phyloP scores from a whole-genome alignment of 768 basidiomycete species.

The Suillus sp. region DNA sequence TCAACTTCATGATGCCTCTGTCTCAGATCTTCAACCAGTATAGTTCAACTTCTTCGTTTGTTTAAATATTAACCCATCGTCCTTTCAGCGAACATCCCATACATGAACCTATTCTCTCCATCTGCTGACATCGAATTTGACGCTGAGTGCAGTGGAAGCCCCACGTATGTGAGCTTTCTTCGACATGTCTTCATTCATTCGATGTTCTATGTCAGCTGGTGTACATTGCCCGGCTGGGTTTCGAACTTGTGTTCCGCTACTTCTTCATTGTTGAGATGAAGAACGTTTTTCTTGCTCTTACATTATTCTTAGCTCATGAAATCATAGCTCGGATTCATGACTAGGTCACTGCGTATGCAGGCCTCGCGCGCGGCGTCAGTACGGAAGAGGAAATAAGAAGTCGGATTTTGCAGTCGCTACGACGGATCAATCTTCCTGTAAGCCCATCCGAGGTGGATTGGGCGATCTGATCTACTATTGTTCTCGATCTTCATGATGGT shows the following conservation, averaged over 20 bases:
- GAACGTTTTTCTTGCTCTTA: no score
- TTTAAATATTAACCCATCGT: slow-evolving; percentile 41
- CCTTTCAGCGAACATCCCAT: slow-evolving; percentile 24
- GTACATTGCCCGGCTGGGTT: no score
- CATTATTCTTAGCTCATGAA: no score
- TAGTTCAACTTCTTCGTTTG: slow-evolving; percentile 27
- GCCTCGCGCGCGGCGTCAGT: slow-evolving; percentile 5
- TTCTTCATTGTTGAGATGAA: no score
- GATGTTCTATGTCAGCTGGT: no score
- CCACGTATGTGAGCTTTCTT: slow-evolving; percentile 35
- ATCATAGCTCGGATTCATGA: slow-evolving; percentile 6
- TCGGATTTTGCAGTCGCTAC: slow-evolving; percentile 4
- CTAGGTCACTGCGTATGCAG: slow-evolving; percentile 1
- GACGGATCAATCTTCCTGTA: not conserved
- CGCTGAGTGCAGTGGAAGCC: slow-evolving; percentile 44
- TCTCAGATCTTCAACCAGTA: slow-evolving; percentile 48
- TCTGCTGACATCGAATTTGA: not conserved
- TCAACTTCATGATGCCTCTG: slow-evolving; percentile 41
- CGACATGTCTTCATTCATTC: no score
- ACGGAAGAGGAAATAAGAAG: slow-evolving; percentile 10
- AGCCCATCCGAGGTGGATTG: not conserved
- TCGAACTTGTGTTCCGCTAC: no score
- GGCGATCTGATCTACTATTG: not conserved
- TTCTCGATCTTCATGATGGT: not conserved
- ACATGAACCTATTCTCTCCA: not conserved